Evolutionary conservation across 352 stramenopile genomes (phyloP), one percentile per base, ranked within the genome.

Genomic region (Sclerospora graminicola): DNA sequence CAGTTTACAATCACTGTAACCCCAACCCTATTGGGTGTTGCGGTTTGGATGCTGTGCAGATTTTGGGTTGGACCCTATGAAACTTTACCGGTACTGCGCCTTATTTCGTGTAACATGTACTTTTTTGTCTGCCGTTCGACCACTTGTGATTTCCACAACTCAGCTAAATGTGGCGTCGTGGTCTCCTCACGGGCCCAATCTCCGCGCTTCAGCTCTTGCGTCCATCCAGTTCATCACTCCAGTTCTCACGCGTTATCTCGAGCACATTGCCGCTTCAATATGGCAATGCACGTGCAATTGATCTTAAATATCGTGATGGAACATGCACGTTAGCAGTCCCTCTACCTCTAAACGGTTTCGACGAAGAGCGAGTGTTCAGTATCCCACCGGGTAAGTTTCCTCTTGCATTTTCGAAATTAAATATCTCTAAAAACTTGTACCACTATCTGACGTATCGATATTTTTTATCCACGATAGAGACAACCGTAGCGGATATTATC

Each of bases 221-320:
- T 18, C 30, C 5, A n/a, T 8, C 13, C 2, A 2, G 7, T 35
- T 5, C 30, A 35, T 38, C 34, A 7, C 6, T 40, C 10, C 16
- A 15, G 16, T 15, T 40, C 8, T 11, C 30, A 16, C 41, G 2
- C 36, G 19, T 46, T 30, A 21, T 20, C 27, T 27, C 27, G 31
- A 58, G 15, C 45, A 48, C 48, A 0, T 23, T 21, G 16, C 31
- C 50, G 0, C 46, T 63, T 5, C 58, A 60, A 16, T 67, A 55
- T 24, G 48, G 41, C 8, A 51, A 57, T 28, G 38, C 45, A 13
- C 63, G 69, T 16, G 69, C 75, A 9, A 62, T 90, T 7, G 79
- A 88, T 56, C 72, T 90, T 37, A 85, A 84, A 57, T 90, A 90
- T 38, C 67, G 75, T 42, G 73, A 90, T 38, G 79, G 73, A 23